These are phyloP conservation scores for Penicillium italicum DNA, from an alignment of 2,329 filamentous ascomycete genomes.

Conservation along the genomic window DNA sequence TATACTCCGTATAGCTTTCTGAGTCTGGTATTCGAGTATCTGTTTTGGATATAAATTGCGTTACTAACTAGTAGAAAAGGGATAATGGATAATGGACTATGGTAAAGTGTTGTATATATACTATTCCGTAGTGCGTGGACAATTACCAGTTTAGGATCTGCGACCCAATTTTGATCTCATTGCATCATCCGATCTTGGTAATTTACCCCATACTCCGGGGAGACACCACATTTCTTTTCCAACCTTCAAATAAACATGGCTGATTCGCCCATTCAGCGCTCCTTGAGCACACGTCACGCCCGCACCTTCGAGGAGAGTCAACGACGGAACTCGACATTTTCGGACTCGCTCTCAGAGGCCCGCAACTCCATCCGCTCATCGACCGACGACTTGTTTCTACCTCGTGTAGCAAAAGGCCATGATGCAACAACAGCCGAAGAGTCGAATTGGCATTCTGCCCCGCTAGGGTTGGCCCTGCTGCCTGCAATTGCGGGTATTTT, in stretches of 20 bases:
- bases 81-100: too few species aligned
- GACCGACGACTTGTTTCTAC: constrained; percentile 65
- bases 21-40: too few species aligned
- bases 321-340: constrained; percentile 73
- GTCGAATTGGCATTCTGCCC: constrained; percentile 73
- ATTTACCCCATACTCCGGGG: neutral
- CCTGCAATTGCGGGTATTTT: constrained; percentile 81
- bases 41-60: too few species aligned
- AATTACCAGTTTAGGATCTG: neutral
- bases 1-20: too few species aligned
- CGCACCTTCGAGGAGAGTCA: constrained; percentile 43
- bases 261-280: constrained; percentile 6
- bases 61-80: too few species aligned
- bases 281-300: neutral
- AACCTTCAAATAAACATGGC: constrained; percentile 8
- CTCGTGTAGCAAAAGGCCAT: constrained; percentile 45
- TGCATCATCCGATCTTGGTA: constrained; percentile 3
- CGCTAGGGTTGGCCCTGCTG: constrained; percentile 76
- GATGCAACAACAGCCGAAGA: constrained; percentile 44
- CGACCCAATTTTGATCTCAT: neutral
- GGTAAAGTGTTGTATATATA: neutral
- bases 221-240: neutral
- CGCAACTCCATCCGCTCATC: constrained; percentile 61
- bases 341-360: constrained; percentile 68
- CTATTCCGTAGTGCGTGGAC: too few species aligned